These are phyloP conservation scores for Apiospora phragmitis DNA, from an alignment of 2,329 filamentous ascomycete genomes.

Conservation along the genomic window DNA sequence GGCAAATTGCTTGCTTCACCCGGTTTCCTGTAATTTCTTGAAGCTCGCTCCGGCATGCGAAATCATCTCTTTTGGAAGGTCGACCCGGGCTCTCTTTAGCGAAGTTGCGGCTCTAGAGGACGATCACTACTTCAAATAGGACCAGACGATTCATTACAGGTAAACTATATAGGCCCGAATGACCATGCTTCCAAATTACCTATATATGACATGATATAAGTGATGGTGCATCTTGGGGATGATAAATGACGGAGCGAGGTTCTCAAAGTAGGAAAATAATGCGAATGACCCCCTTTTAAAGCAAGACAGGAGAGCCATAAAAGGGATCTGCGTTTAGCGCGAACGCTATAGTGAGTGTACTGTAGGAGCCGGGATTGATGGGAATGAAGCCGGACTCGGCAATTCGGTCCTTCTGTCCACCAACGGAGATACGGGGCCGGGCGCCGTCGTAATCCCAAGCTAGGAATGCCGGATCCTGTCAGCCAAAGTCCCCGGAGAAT, in stretches of 20 bases:
- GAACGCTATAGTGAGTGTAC: background rate
- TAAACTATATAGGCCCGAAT: background rate
- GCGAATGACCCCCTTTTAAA: background rate
- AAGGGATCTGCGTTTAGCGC: background rate
- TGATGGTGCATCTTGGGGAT: background rate
- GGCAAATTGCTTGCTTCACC: constrained; percentile 6
- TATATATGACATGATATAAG: background rate
- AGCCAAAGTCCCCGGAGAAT: background rate
- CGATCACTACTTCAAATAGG: background rate
- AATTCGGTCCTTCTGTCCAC: constrained; percentile 9
- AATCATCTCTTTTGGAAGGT: background rate
- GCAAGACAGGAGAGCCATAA: background rate
- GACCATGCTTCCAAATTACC: background rate
- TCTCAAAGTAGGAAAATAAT: background rate
- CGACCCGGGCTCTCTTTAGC: background rate
- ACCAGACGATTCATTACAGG: background rate
- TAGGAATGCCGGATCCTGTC: background rate
- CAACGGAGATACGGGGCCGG: constrained; percentile 10
- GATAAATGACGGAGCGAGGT: background rate
- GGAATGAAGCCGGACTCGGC: background rate
- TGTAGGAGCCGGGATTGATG: background rate
- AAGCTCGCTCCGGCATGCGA: background rate
- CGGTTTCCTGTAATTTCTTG: constrained; percentile 1
- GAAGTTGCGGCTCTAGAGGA: background rate
- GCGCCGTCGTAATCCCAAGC: constrained; percentile 1